Base-by-base conservation (phyloP, 2,329 filamentous ascomycete species). In the Fusarium denticulatum region DNA sequence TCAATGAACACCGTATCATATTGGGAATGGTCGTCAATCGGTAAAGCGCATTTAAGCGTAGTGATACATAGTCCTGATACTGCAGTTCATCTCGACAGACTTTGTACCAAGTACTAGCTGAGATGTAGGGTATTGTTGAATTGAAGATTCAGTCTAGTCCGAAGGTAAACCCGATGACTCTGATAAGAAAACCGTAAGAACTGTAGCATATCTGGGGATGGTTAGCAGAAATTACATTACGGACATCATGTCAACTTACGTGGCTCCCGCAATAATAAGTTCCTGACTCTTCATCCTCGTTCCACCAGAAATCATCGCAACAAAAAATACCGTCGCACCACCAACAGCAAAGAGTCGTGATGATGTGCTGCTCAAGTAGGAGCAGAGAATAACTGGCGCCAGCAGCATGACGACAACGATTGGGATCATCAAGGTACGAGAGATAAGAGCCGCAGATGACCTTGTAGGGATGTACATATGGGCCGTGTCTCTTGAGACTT, bases 1-100 rank as follows among this genome's bases (percentile, higher is more conserved):
- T 36, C 15, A 36, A 36, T 9, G 3, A 16, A 36, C 34, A 16
- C 34, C 9, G 34, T 5, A 16, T 36, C 7, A 34, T 34, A 8
- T 34, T 34, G 15, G 13, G 2, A 36, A 36, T 16, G 15, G 34
- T 16, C 34, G 9, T 36, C 14, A 36, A 10, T 16, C 16, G 15
- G 15, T 5, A 18, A 3, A 5, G 18, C 7, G 8, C 7, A 10
- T 10, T 5, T 18, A 9, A 36, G 10, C 10, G 16, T 18, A 10
- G 8, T 10, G 8, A 1, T 36, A 36, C 15, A 16, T 16, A 36
- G 34, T 1, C 15, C 3, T 36, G 8, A 1, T 9, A 16, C 16
- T 36, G 3, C 9, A 36, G 2, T 18, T 18, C 16, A 18, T 18
- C 34, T 36, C 3, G 34, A 34, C 34, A 36, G 34, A 36, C 7